These are phyloP conservation scores for Pulicaria dysenterica DNA, from an alignment of 129 eudicot species.

Conservation along the genomic window DNA sequence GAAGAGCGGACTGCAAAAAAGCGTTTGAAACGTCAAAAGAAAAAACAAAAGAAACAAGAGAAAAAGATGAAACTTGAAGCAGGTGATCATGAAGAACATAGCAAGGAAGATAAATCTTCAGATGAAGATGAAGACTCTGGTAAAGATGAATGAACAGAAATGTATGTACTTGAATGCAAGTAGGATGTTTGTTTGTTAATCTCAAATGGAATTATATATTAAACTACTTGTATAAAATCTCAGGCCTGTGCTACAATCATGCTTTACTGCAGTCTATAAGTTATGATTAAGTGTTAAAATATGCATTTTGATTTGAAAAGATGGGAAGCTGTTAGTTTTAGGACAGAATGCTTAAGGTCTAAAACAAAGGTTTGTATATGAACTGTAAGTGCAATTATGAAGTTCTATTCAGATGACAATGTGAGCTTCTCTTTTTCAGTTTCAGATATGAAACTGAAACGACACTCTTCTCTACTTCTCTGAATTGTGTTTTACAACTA, in stretches of 20 bases:
- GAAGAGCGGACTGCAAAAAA: conserved; percentile 96
- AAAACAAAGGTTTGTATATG: too few relatives aligned
- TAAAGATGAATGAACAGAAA: conserved; percentile 31
- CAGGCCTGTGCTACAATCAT: too few relatives aligned
- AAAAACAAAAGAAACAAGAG: conserved; percentile 75
- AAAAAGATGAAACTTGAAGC: conserved; percentile 53
- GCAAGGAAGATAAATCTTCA: conserved; percentile 50
- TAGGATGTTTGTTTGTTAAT: conserved; percentile 16
- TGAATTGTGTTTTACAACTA: background rate
- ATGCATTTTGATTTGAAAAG: too few relatives aligned
- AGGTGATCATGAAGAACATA: conserved; percentile 47
- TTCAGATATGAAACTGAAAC: background rate
- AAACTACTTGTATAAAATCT: too few relatives aligned
- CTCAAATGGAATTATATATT: background rate
- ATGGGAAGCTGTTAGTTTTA: too few relatives aligned
- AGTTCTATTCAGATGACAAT: too few relatives aligned
- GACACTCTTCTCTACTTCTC: background rate
- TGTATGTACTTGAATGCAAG: conserved; percentile 25
- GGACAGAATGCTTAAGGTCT: too few relatives aligned
- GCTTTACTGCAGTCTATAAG: too few relatives aligned
- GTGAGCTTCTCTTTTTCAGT: too few relatives aligned
- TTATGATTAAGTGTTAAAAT: too few relatives aligned
- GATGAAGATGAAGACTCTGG: conserved; percentile 54
- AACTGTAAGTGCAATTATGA: too few relatives aligned
- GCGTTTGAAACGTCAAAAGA: conserved; percentile 85